Evolutionary conservation across 768 basidiomycete genomes (phyloP), one percentile per base, ranked within the genome.

Genomic region (Coprinellus micaceus): DNA sequence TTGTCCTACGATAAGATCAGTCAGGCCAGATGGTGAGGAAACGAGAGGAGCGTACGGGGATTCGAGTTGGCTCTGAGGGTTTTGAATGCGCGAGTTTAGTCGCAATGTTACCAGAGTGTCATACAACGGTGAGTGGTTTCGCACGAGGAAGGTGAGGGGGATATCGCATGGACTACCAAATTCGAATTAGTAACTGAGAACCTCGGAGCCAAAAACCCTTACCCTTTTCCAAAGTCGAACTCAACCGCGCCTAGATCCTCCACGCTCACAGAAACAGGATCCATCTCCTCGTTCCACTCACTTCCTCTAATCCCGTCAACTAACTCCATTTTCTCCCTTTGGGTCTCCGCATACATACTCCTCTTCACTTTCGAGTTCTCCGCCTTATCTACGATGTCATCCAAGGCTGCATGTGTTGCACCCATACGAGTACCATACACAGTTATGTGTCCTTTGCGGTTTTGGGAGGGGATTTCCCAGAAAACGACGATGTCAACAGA

Each of bases 311-410:
- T 79, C 9, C 85, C 82, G 49, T 83, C 75, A 51, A 95, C 64
- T 29, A 95, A 71, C 50, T 84, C 83, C 60, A 69, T 67, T 64
- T 83, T 84, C 69, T 94, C 85, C 47, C 88, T 77, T 58, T 81
- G 82, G 4, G 94, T 96, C 74, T 98, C 93, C 21, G 91, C 92
- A 65, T 93, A 98, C 82, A 97, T 92, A 60, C 83, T 91, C 44
- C 93, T 81, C 58, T 85, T 89, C 22, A 78, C 78, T 69, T 90
- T 89, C 11, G 79, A 78, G 44, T 71, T 74, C 63, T 85, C 84
- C 10, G 82, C 79, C 19, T 80, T 76, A 47, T 82, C 77, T 4
- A 94, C 77, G 36, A 86, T 74, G 47, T 79, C 77, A 17, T 81
- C 75, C 56, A 96, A 74, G 13, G 82, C 70, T 11, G 84, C 89